A percentile compares a stretch with the other conserved stretches of the same genome.
Conservation (phyloP, 2,329 filamentous ascomycete species). For the Calcarisporium arbuscula region DNA sequence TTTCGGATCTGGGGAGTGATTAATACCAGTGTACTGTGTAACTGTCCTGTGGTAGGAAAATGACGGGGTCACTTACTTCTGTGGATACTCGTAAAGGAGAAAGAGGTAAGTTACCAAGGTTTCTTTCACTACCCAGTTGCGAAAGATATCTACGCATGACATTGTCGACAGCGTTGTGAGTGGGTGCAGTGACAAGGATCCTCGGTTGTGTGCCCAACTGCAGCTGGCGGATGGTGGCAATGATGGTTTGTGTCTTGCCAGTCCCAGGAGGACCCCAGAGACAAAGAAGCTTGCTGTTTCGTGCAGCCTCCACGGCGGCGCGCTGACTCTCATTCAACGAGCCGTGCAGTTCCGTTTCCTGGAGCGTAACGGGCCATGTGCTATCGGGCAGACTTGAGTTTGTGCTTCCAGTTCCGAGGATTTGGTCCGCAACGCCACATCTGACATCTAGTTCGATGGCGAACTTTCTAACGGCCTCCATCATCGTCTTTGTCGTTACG, state of each 20-base stretch:
- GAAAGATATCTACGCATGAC: conserved; percentile 28
- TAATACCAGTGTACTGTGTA: neutral
- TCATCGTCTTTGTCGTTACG: conserved; percentile 31
- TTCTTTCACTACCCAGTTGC: neutral
- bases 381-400: neutral
- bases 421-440: conserved; percentile 23
- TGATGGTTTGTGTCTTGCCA: conserved; percentile 36
- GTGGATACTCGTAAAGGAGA: conserved; percentile 10
- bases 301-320: conserved; percentile 12
- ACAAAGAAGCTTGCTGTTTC: conserved; percentile 26
- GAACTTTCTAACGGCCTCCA: conserved; percentile 29
- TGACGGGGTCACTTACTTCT: conserved; percentile 7
- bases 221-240: conserved; percentile 29
- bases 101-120: neutral
- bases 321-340: conserved; percentile 14
- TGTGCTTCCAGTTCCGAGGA: conserved; percentile 4
- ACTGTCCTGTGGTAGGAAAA: neutral
- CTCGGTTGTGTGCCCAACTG: conserved; percentile 17
- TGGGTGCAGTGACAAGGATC: conserved; percentile 34
- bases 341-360: neutral
- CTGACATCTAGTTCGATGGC: conserved; percentile 20
- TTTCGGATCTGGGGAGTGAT: conserved; percentile 20
- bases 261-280: conserved; percentile 40
- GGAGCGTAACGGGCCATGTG: neutral
- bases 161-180: conserved; percentile 40